A percentile compares a stretch with the other conserved stretches of the same genome.
Conservation (phyloP, 208 protist genomes). For the Acanthamoeba castellanii region DNA sequence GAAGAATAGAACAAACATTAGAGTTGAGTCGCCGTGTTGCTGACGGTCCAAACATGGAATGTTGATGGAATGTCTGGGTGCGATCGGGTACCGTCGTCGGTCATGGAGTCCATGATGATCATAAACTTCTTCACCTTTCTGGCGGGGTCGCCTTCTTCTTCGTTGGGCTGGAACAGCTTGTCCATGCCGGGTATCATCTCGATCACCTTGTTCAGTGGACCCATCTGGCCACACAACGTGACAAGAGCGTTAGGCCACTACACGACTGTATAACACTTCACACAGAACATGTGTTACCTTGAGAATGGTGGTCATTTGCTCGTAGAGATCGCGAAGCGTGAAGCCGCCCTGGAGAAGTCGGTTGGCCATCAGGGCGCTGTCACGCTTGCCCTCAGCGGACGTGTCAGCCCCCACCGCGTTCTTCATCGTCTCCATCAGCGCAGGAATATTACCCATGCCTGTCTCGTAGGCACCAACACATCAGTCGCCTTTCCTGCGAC, state of each 20-base stretch:
- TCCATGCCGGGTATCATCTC: slow-evolving; percentile 95
- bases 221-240: background rate
- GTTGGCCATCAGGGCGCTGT: slow-evolving; percentile 92
- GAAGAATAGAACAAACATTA: background rate
- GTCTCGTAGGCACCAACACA: slow-evolving; percentile 68
- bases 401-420: slow-evolving; percentile 88
- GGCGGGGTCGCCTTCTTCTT: slow-evolving; percentile 81
- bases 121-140: slow-evolving; percentile 93
- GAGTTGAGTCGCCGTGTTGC: background rate
- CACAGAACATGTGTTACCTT: no score
- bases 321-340: slow-evolving; percentile 96
- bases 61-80: background rate
- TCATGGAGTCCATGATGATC: slow-evolving; percentile 98
- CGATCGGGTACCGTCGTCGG: slow-evolving; percentile 73
- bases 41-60: no score
- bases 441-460: slow-evolving; percentile 96
- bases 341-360: slow-evolving; percentile 93
- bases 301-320: slow-evolving; percentile 96
- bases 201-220: slow-evolving; percentile 91
- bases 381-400: slow-evolving; percentile 61
- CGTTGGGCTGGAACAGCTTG: slow-evolving; percentile 79
- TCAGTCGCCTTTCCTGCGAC: slow-evolving; percentile 17
- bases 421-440: slow-evolving; percentile 93
- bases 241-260: background rate
- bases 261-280: no score